phyloP scores from a whole-genome alignment of 1,139 yeast genomes.

The Hyphopichia buzzinii region DNA sequence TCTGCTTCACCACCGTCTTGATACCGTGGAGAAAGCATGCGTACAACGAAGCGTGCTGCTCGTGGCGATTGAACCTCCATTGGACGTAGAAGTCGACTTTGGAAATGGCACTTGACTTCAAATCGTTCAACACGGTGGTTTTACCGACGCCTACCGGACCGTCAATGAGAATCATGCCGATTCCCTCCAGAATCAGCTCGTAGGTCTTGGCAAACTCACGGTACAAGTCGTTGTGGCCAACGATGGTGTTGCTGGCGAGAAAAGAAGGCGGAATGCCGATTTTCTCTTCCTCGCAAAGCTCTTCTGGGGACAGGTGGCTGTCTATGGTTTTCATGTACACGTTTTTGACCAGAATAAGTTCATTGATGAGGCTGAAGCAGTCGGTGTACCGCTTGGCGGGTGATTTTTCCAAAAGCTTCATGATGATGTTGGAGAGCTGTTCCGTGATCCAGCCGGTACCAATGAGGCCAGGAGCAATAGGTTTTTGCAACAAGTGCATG shows the following conservation, averaged over 20 bases:
- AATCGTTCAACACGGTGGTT: conserved; percentile 41
- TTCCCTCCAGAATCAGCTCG: conserved; percentile 19
- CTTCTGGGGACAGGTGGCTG: neutral
- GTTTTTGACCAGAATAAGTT: conserved; percentile 25
- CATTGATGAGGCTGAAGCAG: conserved; percentile 36
- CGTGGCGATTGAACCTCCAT: conserved; percentile 39
- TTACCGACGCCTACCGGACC: conserved; percentile 54
- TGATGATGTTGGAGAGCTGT: conserved; percentile 36
- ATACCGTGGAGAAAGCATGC: conserved; percentile 33
- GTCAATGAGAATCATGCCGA: conserved; percentile 32
- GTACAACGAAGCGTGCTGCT: conserved; percentile 28
- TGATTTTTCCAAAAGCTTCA: conserved; percentile 45
- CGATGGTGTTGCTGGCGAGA: conserved; percentile 27
- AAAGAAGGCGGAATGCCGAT: conserved; percentile 16
- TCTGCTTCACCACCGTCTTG: conserved; percentile 40
- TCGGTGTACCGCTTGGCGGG: conserved; percentile 43
- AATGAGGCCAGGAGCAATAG: conserved; percentile 36
- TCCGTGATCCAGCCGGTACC: conserved; percentile 36
- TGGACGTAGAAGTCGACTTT: conserved; percentile 38
- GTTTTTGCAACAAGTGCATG: conserved; percentile 43
- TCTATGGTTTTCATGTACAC: conserved; percentile 14
- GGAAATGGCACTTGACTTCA: conserved; percentile 36
- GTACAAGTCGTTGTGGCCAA: conserved; percentile 37
- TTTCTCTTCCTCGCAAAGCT: conserved; percentile 1
- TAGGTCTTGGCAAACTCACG: conserved; percentile 23